Evolutionary conservation across 805 yeast genomes (phyloP), one percentile per base, ranked within the genome.

Genomic region (Candida jianshihensis): DNA sequence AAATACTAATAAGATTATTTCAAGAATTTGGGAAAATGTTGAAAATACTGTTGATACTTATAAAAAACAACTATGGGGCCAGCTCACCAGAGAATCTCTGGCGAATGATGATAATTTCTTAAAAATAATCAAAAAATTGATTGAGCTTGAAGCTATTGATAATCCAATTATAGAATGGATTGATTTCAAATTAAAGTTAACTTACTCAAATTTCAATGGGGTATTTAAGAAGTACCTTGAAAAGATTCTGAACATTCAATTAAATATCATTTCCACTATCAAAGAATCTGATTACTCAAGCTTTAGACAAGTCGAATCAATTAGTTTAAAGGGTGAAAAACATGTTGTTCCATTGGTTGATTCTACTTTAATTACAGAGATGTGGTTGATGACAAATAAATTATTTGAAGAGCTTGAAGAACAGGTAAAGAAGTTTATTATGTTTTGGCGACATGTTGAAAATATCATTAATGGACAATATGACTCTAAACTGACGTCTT

Each of bases 91-190:
- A 11, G 44, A 42, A 18, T 26, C 29, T 5, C n/a, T 6, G 9
- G 46, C 36, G 11, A 30, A 34, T 15, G 37, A 35, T 17, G 47
- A 45, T 13, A 48, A 43, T n/a, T 68, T 71, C 40, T 47, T 71
- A 16, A 60, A 64, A 10, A 50, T 68, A 11, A 70, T 81, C 18
- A 64, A 70, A n/a, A 73, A 71, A 44, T 60, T 82, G 24, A 55
- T 78, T 31, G 85, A 81, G 42, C 59, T 83, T 24, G 81, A 78
- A n/a, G 68, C 72, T 3, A 69, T 64, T 31, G 78, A 74, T 38
- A 80, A 76, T 51, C 90, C 90, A 5, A 72, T 81, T 6, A 53
- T 67, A 17, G 75, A 70, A 36, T 82, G 87, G 77, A 67, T 82
- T 20, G 61, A 68, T 29, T 57, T 70, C 15, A 80, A 71, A 47